Conservation (phyloP, 2,329 filamentous ascomycete genomes). For the Intubia oerlemansii region DNA sequence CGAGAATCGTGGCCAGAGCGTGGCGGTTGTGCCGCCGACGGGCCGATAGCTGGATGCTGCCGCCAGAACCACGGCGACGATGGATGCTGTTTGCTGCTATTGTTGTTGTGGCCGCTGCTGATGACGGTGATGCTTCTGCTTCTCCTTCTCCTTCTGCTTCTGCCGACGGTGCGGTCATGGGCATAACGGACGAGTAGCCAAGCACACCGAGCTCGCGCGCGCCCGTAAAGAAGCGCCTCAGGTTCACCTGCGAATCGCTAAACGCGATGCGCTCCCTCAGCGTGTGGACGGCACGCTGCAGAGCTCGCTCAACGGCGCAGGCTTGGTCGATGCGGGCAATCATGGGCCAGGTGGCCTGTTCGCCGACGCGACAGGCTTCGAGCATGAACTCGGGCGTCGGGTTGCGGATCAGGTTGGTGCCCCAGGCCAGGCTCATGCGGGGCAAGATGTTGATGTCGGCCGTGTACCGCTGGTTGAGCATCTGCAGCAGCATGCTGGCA, state of each 20-base stretch:
- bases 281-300: slow-evolving; percentile 53
- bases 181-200: not conserved
- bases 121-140: not conserved
- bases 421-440: slow-evolving; percentile 9
- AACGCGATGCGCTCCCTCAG: slow-evolving; percentile 49
- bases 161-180: too few relatives aligned
- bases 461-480: slow-evolving; percentile 78
- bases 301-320: slow-evolving; percentile 68
- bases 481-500: slow-evolving; percentile 55
- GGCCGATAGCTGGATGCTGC: slow-evolving; percentile 21
- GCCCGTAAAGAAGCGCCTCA: slow-evolving; percentile 23
- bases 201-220: slow-evolving; percentile 12
- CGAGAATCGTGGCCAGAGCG: slow-evolving; percentile 17
- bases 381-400: slow-evolving; percentile 76
- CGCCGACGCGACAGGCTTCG: slow-evolving; percentile 52
- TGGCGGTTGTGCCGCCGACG: slow-evolving; percentile 12
- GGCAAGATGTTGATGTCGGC: slow-evolving; percentile 71
- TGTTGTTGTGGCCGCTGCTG: not conserved
- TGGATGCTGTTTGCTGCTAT: too few relatives aligned
- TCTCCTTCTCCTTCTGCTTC: too few relatives aligned
- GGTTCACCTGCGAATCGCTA: slow-evolving; percentile 39
- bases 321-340: slow-evolving; percentile 69
- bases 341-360: slow-evolving; percentile 82
- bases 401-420: slow-evolving; percentile 55
- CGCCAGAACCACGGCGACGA: slow-evolving; percentile 24